Conservation (phyloP, 2,329 filamentous ascomycete genomes). For the Phaeosphaeriaceae sp. region DNA sequence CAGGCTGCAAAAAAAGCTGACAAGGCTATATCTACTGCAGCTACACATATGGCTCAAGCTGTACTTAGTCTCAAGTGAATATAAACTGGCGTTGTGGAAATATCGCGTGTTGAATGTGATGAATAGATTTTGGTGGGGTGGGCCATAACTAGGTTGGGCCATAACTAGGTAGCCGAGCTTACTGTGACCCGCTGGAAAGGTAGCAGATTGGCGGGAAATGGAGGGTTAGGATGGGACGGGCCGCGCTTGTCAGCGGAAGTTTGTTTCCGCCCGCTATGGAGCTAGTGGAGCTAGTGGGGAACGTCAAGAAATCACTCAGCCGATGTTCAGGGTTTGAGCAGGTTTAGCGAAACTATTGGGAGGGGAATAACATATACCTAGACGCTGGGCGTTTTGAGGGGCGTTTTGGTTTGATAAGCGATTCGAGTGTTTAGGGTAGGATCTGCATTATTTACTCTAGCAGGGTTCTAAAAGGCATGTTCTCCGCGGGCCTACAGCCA, state of each 20-base stretch:
- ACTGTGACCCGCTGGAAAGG: neutral
- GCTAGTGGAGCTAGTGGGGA: neutral
- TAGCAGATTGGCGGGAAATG: neutral
- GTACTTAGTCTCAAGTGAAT: no score
- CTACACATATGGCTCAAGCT: no score
- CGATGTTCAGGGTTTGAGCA: conserved; percentile 1
- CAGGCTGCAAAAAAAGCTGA: no score
- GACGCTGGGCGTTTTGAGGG: neutral
- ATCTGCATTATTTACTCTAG: neutral
- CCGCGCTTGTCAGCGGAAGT: conserved; percentile 4
- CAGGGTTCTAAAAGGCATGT: neutral
- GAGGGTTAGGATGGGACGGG: conserved; percentile 6
- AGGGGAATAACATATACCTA: neutral
- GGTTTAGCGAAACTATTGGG: neutral
- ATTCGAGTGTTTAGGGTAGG: neutral
- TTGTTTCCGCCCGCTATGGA: conserved; percentile 1
- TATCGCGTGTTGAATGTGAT: no score
- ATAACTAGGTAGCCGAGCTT: no score
- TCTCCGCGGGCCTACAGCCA: neutral
- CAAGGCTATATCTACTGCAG: no score
- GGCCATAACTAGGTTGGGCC: no score
- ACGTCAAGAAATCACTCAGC: neutral
- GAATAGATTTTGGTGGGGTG: no score
- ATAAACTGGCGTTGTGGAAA: no score
- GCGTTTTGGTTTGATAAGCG: neutral